These are phyloP conservation scores for Coffea eugenioides DNA, from an alignment of 257 asterid species.

Conservation along the genomic window DNA sequence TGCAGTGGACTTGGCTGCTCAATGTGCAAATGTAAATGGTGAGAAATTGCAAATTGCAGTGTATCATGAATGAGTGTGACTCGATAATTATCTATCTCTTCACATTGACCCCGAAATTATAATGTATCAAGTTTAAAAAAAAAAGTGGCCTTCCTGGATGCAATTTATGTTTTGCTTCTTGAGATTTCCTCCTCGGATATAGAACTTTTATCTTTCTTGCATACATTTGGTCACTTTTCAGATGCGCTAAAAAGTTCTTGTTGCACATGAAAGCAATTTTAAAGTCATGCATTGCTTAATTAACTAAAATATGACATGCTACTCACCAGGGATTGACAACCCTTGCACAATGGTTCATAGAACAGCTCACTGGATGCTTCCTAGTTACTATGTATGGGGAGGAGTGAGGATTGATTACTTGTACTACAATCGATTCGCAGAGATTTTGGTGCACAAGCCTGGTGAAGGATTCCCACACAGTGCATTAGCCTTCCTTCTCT, in stretches of 20 bases:
- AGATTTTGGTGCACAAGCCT: slow-evolving; percentile 74
- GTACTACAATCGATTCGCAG: slow-evolving; percentile 48
- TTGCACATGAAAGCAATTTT: background rate
- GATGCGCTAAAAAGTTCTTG: background rate
- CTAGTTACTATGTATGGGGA: slow-evolving; percentile 29
- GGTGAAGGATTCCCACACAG: slow-evolving; percentile 43
- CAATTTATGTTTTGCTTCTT: background rate
- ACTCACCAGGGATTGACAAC: slow-evolving; percentile 34
- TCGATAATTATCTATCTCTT: too few relatives aligned
- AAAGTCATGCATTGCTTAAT: background rate
- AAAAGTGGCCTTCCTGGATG: background rate
- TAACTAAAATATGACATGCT: too few relatives aligned
- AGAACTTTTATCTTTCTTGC: too few relatives aligned
- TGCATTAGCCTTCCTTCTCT: slow-evolving; percentile 42
- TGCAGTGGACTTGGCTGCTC: slow-evolving; percentile 49
- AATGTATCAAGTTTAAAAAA: background rate
- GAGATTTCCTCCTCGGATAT: background rate
- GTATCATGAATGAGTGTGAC: background rate
- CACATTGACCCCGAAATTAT: too few relatives aligned
- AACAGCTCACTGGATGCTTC: slow-evolving; percentile 52
- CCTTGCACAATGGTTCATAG: slow-evolving; percentile 70
- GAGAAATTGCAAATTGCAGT: too few relatives aligned
- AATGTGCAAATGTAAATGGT: slow-evolving; percentile 54
- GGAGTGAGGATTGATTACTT: slow-evolving; percentile 38
- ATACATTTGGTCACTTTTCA: background rate